Evolutionary conservation across 495 filamentous ascomycete species (phyloP), one percentile per base, ranked within the genome.

Genomic region (Hypoxylon fuscum): DNA sequence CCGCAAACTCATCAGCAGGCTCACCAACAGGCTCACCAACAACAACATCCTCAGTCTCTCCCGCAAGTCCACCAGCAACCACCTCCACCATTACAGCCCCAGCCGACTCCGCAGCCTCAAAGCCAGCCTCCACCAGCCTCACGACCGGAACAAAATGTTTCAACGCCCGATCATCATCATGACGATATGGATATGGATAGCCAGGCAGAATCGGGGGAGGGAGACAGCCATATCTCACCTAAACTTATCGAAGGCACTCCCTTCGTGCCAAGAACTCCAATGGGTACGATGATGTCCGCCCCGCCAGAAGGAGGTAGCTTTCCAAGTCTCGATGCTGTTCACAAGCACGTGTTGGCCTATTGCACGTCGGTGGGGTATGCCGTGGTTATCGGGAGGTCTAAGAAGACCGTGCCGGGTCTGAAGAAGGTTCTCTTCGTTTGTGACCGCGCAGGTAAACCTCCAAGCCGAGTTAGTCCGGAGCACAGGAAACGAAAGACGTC

Each of bases 371-470:
- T 83, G 27, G 82, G 82, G 35, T 85, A 85, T 59, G 82, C 82
- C 21, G 79, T 84, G 20, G 82, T 85, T 51, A 85, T 85, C 47
- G 82, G 82, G 1, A 72, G 82, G 22, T 84, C 81, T 3, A 85
- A 85, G 64, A 83, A 83, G 68, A 85, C 82, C 21, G 77, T 83
- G 3, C 79, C 79, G 3, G 82, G 82, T 5, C 66, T 85, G 15
- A 85, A 85, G 56, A 85, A 85, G 68, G 82, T 85, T 8, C 76
- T 85, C 12, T 79, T 85, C 49, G 81, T 83, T 14, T 85, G 82
- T 63, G 82, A 85, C 63, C 77, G 81, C 34, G 81, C 81, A 2
- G 82, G 82, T 15, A 83, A 79, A 37, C 79, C 79, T n/a, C 79
- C 79, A 14, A 78, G 71, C 27, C 76, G 79, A 9, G 81, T 85